Evolutionary conservation across 2,329 filamentous ascomycete species (phyloP), one percentile per base, ranked within the genome.

Genomic region (Fusarium coicis): DNA sequence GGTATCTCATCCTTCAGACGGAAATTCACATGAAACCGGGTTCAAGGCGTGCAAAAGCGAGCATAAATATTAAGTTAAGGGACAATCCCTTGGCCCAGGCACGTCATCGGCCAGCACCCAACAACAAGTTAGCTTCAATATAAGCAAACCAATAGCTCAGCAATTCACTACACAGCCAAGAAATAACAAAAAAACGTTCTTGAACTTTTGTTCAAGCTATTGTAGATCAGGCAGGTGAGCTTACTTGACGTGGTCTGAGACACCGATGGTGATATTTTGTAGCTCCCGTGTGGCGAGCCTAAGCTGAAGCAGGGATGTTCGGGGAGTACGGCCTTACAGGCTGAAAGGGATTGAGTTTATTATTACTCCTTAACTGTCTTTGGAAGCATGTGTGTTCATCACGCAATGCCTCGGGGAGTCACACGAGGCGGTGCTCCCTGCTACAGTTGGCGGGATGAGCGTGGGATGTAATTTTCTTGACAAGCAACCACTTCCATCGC

Each of bases 311-410:
- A 65, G 43, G 67, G 67, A 54, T 54, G 11, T 50, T 74, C 71
- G 71, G 71, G 67, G 71, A 74, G 71, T 74, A 53, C 71, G 72
- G 71, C 71, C 63, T 54, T 68, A 63, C 26, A 57, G 37, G 37
- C 57, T 42, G 53, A 47, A 53, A 30, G 40, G 59, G 39, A 39
- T 9, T 40, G 47, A 53, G 64, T 16, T 42, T 62, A 26, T n/a
- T 36, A 18, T 40, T 28, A 6, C 4, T 26, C 18, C 11, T 37
- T n/a, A 65, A 37, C 40, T 67, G 6, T 23, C 37, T 34, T 55
- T 42, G 57, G 64, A 46, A 52, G 40, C 36, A 34, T 53, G 26
- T 28, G 42, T 40, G 21, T 34, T 15, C 32, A 59, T 65, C 47
- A 60, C 57, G 53, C 43, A 57, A 64, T 61, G 44, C 37, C 16